phyloP scores from a whole-genome alignment of 768 basidiomycete species.

The Termitomyces sp. region DNA sequence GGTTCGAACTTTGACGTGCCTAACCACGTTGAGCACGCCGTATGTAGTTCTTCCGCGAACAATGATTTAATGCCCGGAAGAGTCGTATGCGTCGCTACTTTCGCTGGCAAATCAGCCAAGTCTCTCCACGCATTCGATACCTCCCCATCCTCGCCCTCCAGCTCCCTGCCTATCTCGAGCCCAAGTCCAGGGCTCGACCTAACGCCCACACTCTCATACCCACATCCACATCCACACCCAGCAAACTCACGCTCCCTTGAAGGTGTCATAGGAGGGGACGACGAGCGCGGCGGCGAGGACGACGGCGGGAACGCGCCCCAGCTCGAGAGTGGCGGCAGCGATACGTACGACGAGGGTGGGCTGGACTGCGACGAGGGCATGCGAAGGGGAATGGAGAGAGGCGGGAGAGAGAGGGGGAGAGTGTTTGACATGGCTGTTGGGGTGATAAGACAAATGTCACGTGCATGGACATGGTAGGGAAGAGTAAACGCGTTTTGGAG shows the following conservation, averaged over 20 bases:
- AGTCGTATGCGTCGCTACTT: slow-evolving; percentile 18
- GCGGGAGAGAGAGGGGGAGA: slow-evolving; percentile 15
- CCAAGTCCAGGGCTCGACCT: slow-evolving; percentile 34
- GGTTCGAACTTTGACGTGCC: slow-evolving; percentile 27
- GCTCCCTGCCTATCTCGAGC: slow-evolving; percentile 23
- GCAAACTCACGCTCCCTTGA: slow-evolving; percentile 22
- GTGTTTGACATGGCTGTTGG: slow-evolving; percentile 41
- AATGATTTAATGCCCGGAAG: slow-evolving; percentile 29
- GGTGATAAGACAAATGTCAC: slow-evolving; percentile 47
- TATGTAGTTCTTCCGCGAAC: slow-evolving; percentile 25
- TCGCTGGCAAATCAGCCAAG: slow-evolving; percentile 22
- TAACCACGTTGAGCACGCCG: slow-evolving; percentile 26
- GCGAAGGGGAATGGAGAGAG: slow-evolving; percentile 22
- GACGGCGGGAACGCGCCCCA: slow-evolving; percentile 30
- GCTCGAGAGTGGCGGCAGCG: slow-evolving; percentile 18
- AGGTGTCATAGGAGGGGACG: slow-evolving; percentile 40
- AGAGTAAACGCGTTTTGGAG: slow-evolving; percentile 42
- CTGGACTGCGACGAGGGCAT: neutral
- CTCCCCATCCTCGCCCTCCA: neutral
- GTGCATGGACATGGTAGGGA: slow-evolving; percentile 26
- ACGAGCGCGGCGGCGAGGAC: slow-evolving; percentile 29
- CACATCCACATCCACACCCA: slow-evolving; percentile 23
- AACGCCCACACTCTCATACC: slow-evolving; percentile 30
- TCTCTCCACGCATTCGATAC: too few relatives aligned
- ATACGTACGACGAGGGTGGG: slow-evolving; percentile 7